phyloP scores from a whole-genome alignment of 106 monocot species.

The Dendrobium nobile region DNA sequence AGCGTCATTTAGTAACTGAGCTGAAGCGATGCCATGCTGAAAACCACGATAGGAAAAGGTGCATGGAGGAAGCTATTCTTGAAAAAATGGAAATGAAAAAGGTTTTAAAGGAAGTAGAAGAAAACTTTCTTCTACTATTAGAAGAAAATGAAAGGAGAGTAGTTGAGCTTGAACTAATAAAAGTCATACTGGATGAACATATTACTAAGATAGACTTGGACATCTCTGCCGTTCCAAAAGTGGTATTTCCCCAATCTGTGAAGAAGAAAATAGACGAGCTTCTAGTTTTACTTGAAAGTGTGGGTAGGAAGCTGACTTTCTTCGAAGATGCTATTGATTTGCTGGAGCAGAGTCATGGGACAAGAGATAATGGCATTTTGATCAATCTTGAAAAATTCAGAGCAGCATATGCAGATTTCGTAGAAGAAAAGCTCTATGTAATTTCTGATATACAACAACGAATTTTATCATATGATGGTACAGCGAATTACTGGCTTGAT shows the following conservation, averaged over 20 bases:
- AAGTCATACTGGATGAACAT: conserved; percentile 25
- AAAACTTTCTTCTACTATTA: conserved; percentile 13
- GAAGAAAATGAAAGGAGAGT: conserved; percentile 33
- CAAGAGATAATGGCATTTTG: conserved; percentile 12
- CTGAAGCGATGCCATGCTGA: conserved; percentile 23
- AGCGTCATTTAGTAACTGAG: conserved; percentile 28
- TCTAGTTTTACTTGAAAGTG: conserved; percentile 27
- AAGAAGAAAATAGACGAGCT: conserved; percentile 26
- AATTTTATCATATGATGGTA: conserved; percentile 22
- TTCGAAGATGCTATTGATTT: conserved; percentile 21
- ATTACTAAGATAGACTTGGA: conserved; percentile 16
- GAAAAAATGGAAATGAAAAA: conserved; percentile 31
- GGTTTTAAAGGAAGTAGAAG: conserved; percentile 20
- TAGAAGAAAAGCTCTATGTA: conserved; percentile 31
- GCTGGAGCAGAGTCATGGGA: conserved; percentile 25
- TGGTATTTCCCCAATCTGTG: conserved; percentile 14
- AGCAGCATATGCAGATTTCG: conserved; percentile 16
- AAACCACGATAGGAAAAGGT: conserved; percentile 15
- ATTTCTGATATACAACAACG: conserved; percentile 22
- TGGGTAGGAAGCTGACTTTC: conserved; percentile 24
- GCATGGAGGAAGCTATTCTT: conserved; percentile 31
- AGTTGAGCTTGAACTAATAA: conserved; percentile 29
- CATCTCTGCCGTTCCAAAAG: conserved; percentile 13
- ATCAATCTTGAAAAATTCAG: conserved; percentile 31
- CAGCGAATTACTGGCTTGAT: conserved; percentile 20